Base-by-base conservation (phyloP, 345 rosid species). In the Brassica carinata region DNA sequence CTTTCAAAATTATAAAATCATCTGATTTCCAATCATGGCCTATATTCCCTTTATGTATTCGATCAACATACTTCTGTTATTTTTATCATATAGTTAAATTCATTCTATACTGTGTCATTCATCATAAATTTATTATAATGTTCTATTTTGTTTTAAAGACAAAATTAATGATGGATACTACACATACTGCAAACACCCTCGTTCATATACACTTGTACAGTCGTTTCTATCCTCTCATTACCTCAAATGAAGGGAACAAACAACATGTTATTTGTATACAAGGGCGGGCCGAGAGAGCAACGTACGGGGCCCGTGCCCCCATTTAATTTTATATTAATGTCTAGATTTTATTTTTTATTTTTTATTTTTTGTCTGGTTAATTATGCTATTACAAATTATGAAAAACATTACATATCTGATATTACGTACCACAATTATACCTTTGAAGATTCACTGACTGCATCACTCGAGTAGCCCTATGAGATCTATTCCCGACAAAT, bases 231-330 rank as follows among this genome's bases (percentile, higher is more conserved):
- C 43, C 4, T 45, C 36, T 77, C 75, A 30, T 64, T 64, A 72
- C 77, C 77, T 78, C 61, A 26, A 72, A 64, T 13, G 67, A 65
- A 72, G 59, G 77, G 53, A 79, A 69, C 31, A 29, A 29, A 69
- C 31, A 29, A 29, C 31, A 29, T 29, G 31, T 29, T 29, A 29
- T 29, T 29, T 29, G 31, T 29, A 29, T 29, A 4, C 31, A 29
- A 29, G 31, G 31, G 31, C 31, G 31, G 31, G 0, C 31, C 31
- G 4, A 29, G 31, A 29, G 31, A 29, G 31, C 31, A 29, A 29
- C 31, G 31, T 29, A 29, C 31, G 5, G 31, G 31, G 31, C 31
- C 31, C 31, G 31, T 29, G 31, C 4, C 31, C 31, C 31, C 31
- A 29, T 29, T 29, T 29, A 29, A 29, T 29, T 34, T 34, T 34